A percentile compares a stretch with the other conserved stretches of the same genome.
Conservation (phyloP, 2,329 filamentous ascomycete genomes). For the Microcyclospora tardicrescens region DNA sequence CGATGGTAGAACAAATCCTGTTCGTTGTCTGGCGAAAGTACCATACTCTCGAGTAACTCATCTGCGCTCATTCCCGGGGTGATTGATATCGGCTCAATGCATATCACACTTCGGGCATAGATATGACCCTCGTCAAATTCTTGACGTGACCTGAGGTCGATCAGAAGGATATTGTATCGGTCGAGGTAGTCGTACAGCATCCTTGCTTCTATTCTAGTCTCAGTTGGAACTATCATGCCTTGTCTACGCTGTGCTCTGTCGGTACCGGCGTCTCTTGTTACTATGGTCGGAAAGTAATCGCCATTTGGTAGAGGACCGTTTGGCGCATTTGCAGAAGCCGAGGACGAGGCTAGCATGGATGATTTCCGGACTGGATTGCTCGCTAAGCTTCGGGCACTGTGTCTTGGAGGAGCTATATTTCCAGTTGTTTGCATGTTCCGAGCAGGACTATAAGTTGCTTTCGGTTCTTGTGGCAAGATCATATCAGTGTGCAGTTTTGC, state of each 20-base stretch:
- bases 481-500: conserved; percentile 38
- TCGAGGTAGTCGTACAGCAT: conserved; percentile 60
- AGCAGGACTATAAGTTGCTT: conserved; percentile 67
- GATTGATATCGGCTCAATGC: conserved; percentile 71
- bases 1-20: conserved; percentile 58
- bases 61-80: conserved; percentile 55
- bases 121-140: conserved; percentile 85
- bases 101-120: conserved; percentile 69
- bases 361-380: conserved; percentile 38
- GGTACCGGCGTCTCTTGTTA: conserved; percentile 2
- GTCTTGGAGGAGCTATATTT: conserved; percentile 51
- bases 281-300: conserved; percentile 29
- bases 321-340: conserved; percentile 27
- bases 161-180: conserved; percentile 57
- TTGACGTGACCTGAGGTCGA: conserved; percentile 71
- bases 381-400: conserved; percentile 50
- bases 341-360: conserved; percentile 28
- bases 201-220: conserved; percentile 51
- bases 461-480: conserved; percentile 57
- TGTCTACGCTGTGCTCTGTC: not conserved
- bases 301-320: conserved; percentile 19
- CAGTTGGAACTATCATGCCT: conserved; percentile 37
- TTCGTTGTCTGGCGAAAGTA: conserved; percentile 62
- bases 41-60: conserved; percentile 52
- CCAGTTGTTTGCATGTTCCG: conserved; percentile 56